Percentiles rank a stretch among this genome's conserved stretches.
Evolutionary conservation across 805 yeast genomes (phyloP).

Genomic region (Cyberlindnera meyerae): DNA sequence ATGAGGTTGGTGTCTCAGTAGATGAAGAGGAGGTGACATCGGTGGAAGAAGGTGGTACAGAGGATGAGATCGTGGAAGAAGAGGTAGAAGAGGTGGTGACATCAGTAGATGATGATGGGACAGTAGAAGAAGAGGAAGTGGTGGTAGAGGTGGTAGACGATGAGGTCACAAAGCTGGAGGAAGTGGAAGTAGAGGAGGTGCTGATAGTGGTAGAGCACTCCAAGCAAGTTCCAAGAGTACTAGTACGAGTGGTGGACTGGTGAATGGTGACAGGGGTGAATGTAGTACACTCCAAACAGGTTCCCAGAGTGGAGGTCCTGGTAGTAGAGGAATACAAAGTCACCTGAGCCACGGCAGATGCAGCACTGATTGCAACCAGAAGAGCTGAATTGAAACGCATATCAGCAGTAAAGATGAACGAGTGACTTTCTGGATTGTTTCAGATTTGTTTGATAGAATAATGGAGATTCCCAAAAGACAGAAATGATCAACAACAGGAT

Average conservation of each 20-base stretch:
- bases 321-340: neutral
- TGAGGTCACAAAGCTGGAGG: neutral
- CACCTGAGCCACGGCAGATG: neutral
- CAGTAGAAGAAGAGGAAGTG: neutral
- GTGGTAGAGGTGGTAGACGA: neutral
- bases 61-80: neutral
- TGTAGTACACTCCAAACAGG: neutral
- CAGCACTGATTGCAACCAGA: neutral
- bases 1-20: neutral
- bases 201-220: neutral
- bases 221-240: neutral
- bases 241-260: neutral
- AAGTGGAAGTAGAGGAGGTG: neutral
- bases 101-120: neutral
- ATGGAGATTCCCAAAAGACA: too few relatives aligned
- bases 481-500: too few relatives aligned
- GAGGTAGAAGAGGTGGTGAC: conserved; percentile 1
- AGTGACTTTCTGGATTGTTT: too few relatives aligned
- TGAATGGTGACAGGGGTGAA: neutral
- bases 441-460: too few relatives aligned
- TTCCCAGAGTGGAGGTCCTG: neutral
- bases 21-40: neutral
- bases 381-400: neutral
- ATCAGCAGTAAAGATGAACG: neutral
- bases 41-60: neutral